phyloP scores from a whole-genome alignment of 2,329 filamentous ascomycete genomes.

The Penicillium sp. region DNA sequence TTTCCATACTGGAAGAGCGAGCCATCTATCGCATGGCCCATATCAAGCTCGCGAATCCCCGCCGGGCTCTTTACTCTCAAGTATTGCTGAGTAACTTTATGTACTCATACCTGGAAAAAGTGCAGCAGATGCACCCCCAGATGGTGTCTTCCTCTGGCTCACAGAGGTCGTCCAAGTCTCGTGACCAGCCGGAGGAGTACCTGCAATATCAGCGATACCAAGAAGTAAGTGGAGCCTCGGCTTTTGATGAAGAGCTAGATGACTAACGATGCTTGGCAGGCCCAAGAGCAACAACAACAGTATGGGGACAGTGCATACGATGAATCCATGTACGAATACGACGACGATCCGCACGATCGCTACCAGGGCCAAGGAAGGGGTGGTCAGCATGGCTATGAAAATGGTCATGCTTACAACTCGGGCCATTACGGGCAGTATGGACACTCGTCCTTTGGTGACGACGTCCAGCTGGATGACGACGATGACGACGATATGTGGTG shows the following conservation, averaged over 20 bases:
- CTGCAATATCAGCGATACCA: constrained; percentile 55
- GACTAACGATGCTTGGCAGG: constrained; percentile 18
- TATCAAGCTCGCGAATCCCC: constrained; percentile 97
- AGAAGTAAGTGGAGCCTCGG: constrained; percentile 45
- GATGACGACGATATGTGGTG: constrained; percentile 59
- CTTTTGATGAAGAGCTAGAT: neutral
- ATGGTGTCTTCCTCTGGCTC: constrained; percentile 81
- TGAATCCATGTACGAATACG: constrained; percentile 60
- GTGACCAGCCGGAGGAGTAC: constrained; percentile 51
- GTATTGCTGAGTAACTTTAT: constrained; percentile 98
- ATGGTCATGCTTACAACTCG: constrained; percentile 43
- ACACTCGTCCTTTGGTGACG: constrained; percentile 49
- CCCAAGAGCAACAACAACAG: constrained; percentile 42
- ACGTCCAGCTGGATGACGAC: constrained; percentile 50
- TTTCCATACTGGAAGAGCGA: constrained; percentile 91
- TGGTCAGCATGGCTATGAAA: constrained; percentile 48
- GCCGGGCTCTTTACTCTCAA: constrained; percentile 88
- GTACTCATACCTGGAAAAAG: constrained; percentile 98
- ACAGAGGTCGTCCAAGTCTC: constrained; percentile 61
- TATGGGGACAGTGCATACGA: constrained; percentile 54
- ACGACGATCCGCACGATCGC: constrained; percentile 49
- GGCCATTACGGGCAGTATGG: constrained; percentile 46
- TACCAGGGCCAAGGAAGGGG: constrained; percentile 47
- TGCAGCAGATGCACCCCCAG: constrained; percentile 97
- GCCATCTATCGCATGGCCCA: constrained; percentile 99